A percentile compares a stretch with the other conserved stretches of the same genome.
Conservation (phyloP, 2,329 filamentous ascomycete genomes). For the Penicillium sp. region DNA sequence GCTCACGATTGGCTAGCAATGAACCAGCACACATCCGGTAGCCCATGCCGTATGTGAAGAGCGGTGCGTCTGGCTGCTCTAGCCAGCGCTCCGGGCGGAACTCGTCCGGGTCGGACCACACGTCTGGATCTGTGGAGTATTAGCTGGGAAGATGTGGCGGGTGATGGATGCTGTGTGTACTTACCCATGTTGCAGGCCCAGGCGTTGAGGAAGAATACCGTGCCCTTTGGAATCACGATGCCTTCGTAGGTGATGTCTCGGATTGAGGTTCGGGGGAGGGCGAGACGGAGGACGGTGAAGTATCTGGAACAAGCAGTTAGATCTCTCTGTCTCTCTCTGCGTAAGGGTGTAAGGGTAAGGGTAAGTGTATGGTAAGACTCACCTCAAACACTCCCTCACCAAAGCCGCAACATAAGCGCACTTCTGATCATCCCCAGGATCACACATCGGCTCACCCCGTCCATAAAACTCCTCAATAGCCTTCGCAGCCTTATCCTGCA, state of each 20-base stretch:
- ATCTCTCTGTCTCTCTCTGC: no score
- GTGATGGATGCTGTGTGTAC: no score
- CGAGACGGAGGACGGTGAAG: slow-evolving; percentile 66
- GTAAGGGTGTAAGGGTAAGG: no score
- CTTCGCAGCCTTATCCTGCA: slow-evolving; percentile 63
- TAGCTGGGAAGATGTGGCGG: no score
- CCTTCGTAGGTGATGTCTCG: slow-evolving; percentile 64
- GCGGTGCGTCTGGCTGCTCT: slow-evolving; percentile 64
- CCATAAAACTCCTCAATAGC: slow-evolving; percentile 62
- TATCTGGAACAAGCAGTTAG: slow-evolving; percentile 43
- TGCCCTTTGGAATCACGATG: slow-evolving; percentile 63
- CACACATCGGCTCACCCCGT: slow-evolving; percentile 60
- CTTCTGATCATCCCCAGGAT: slow-evolving; percentile 65
- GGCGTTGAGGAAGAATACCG: slow-evolving; percentile 67
- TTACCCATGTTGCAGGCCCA: slow-evolving; percentile 72
- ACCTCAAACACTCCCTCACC: slow-evolving; percentile 65
- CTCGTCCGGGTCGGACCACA: slow-evolving; percentile 62
- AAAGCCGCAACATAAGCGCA: slow-evolving; percentile 67
- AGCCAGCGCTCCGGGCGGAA: slow-evolving; percentile 68
- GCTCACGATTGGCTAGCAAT: slow-evolving; percentile 65
- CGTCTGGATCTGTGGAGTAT: slow-evolving; percentile 49
- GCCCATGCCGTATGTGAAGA: slow-evolving; percentile 69
- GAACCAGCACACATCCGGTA: slow-evolving; percentile 71
- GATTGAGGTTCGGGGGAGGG: slow-evolving; percentile 65
- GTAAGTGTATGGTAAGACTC: no score